phyloP scores from a whole-genome alignment of 75 land plant species.

The Chamaecyparis obtusa region DNA sequence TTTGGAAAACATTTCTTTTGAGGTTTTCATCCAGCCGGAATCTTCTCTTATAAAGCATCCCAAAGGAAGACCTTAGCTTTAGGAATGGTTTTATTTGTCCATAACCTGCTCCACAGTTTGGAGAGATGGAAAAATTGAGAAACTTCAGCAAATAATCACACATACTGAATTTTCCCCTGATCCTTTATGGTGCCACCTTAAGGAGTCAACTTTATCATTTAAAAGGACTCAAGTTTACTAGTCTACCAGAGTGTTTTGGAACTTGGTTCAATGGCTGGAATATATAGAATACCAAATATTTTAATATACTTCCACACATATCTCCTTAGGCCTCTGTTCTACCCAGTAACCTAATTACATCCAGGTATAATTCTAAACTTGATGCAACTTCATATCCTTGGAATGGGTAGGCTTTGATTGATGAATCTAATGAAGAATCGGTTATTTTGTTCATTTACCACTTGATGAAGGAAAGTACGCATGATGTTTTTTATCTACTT shows the following conservation, averaged over 20 bases:
- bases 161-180: neutral
- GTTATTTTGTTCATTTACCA: neutral
- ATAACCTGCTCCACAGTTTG: neutral
- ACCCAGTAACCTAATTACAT: too few species aligned
- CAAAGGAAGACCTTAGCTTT: too few species aligned
- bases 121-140: neutral
- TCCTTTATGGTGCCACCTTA: neutral
- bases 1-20: too few species aligned
- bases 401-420: neutral
- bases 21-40: too few species aligned
- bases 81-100: neutral
- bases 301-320: neutral
- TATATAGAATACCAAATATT: too few species aligned
- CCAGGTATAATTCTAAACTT: neutral
- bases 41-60: too few species aligned
- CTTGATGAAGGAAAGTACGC: neutral
- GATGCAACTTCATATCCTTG: neutral
- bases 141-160: too few species aligned
- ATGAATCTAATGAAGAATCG: neutral
- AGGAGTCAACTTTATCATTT: neutral
- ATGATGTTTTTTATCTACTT: neutral
- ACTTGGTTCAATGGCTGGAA: too few species aligned
- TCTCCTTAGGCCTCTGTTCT: too few species aligned
- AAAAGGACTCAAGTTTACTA: neutral
- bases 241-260: neutral